phyloP scores from a whole-genome alignment of 805 yeast genomes.

The Saitoella complicata region DNA sequence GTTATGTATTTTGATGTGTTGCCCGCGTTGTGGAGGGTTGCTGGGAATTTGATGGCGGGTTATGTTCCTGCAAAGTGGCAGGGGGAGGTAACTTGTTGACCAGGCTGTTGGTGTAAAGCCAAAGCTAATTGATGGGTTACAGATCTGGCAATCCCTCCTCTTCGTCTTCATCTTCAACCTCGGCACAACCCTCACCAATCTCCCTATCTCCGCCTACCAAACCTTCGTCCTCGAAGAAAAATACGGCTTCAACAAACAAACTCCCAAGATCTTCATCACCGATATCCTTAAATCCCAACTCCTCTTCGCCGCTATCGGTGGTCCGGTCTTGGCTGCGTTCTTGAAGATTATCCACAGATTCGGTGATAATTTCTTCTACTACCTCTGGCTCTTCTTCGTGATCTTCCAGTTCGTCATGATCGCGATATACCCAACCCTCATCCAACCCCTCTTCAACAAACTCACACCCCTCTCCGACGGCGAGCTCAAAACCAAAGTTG shows the following conservation, averaged over 20 bases:
- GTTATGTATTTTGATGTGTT: slow-evolving; percentile 44
- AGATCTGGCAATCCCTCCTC: slow-evolving; percentile 53
- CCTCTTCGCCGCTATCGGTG: slow-evolving; percentile 43
- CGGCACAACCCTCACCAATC: slow-evolving; percentile 34
- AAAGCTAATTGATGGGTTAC: background rate
- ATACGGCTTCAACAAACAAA: slow-evolving; percentile 84
- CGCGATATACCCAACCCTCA: slow-evolving; percentile 57
- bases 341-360: slow-evolving; percentile 66
- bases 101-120: background rate
- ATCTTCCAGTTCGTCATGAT: slow-evolving; percentile 55
- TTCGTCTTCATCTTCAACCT: slow-evolving; percentile 38
- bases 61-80: slow-evolving; percentile 22
- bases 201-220: slow-evolving; percentile 60
- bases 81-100: slow-evolving; percentile 26
- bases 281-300: slow-evolving; percentile 51
- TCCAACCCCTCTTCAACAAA: slow-evolving; percentile 86
- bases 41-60: slow-evolving; percentile 25
- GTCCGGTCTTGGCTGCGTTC: slow-evolving; percentile 58
- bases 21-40: slow-evolving; percentile 44
- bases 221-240: slow-evolving; percentile 83
- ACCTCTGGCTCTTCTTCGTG: slow-evolving; percentile 57
- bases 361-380: slow-evolving; percentile 68
- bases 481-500: slow-evolving; percentile 67
- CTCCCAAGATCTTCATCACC: slow-evolving; percentile 49
- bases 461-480: slow-evolving; percentile 83